Evolutionary conservation across 331 rosid genomes (phyloP), one percentile per base, ranked within the genome.

Genomic region (Erythrophleum ivorense): DNA sequence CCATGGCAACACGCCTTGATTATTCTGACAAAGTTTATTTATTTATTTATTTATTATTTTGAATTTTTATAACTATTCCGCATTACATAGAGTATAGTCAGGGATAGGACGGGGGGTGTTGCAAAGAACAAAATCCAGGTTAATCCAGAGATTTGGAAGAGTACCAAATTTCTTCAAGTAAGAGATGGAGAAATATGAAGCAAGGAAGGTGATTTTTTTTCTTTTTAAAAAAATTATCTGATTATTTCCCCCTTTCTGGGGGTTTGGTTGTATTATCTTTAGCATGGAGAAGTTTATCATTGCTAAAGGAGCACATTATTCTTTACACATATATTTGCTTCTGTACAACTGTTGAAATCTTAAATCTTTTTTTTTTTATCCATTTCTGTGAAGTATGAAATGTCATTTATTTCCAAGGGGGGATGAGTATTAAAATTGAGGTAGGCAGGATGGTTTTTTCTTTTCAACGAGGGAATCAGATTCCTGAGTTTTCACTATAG

Each of bases 11-110:
- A 29, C 86, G 84, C 84, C 95, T 55, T 29, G 55, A 67, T 85
- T 80, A 79, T 84, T 76, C 92, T 85, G 90, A 88, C 93, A 71
- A 82, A 64, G 85, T 83, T 83, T 46, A 79, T 83, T 80, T 82
- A 81, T 87, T 89, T 75, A 80, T 81, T 78, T 83, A 79, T 80
- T 84, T 76, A 48, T 71, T 71, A 71, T 84, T 89, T 54, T 76
- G 59, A 83, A 84, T 45, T 85, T 60, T 81, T 74, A 82, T 52
- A 46, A 70, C 60, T 81, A 40, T 88, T 78, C 75, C 82, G 78
- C 76, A 69, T 82, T 76, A 60, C 77, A 41, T 71, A 82, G 62
- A 77, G 59, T 66, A 71, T 80, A 86, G 55, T 85, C 80, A 80
- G 77, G 65, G 82, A 59, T 82, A 84, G 83, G 78, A 75, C 0